Base-by-base conservation (phyloP, 2,329 filamentous ascomycete species). In the Colletotrichum magnum region DNA sequence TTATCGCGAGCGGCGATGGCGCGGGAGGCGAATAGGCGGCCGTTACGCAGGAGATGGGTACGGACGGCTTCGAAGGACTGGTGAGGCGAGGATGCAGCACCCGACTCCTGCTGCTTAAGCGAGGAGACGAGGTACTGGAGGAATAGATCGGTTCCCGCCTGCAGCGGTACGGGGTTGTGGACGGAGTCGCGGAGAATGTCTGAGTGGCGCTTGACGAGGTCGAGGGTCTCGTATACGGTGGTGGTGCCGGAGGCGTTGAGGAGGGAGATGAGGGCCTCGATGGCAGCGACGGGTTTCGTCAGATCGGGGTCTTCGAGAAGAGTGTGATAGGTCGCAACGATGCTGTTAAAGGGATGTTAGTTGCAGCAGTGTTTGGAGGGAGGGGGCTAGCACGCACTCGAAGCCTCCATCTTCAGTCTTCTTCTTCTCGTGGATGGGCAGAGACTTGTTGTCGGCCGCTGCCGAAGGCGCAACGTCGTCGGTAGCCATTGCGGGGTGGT, bases 241-340 rank as follows among this genome's bases (percentile, higher is more conserved):
- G 91, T 93, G 6, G 94, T 92, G 71, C 91, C 90, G 53, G 91
- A 93, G 72, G 92, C 88, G 77, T 92, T 91, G 69, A 98, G 92
- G 70, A 96, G 92, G 77, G 92, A 90, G 74, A 98, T 96, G 69
- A 99, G 88, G 32, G 94, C 91, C 83, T 97, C 94, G 78, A 97
- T 97, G 68, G 95, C 94, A 21, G 96, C 96, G 64, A 99, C 93
- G 72, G 96, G 95, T 89, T 97, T 98, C 43, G 95, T 98, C 61
- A 98, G 88, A 71, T 97, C 93, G 12, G 92, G 87, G 79, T 98
- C 94, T 70, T 82, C 79, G 58, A 90, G 86, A 68, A 89, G 84
- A 69, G 81, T 80, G 72, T 84, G 80, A 77, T 90, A 90, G 24
- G 85, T 85, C 28, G 81, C 79, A 69, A 90, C 87, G 74, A 90